Conservation (phyloP, 2,329 filamentous ascomycete genomes). For the Hyphodiscus sp. region DNA sequence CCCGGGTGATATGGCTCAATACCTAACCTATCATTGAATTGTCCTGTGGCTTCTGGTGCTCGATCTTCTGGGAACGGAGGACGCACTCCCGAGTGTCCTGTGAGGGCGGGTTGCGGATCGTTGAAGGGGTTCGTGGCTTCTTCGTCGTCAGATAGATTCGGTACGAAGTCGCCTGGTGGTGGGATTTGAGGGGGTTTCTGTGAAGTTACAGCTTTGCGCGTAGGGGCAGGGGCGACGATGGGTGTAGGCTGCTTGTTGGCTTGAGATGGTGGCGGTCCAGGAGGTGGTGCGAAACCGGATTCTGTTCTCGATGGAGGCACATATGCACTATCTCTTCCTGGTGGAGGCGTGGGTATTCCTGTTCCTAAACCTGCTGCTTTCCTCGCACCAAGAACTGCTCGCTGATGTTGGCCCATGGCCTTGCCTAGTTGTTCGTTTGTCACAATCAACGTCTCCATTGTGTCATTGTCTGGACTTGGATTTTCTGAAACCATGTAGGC, state of each 20-base stretch:
- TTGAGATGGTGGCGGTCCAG: slow-evolving; percentile 14
- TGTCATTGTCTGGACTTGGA: slow-evolving; percentile 83
- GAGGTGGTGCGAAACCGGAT: slow-evolving; percentile 16
- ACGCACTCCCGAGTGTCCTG: background rate
- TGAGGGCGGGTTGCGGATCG: slow-evolving; percentile 15
- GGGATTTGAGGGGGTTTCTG: slow-evolving; percentile 17
- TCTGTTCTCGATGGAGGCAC: slow-evolving; percentile 19
- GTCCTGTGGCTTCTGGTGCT: slow-evolving; percentile 14
- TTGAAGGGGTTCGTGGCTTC: slow-evolving; percentile 25
- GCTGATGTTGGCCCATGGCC: slow-evolving; percentile 77
- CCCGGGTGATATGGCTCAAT: slow-evolving; percentile 32
- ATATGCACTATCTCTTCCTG: slow-evolving; percentile 1
- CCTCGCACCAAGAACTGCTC: slow-evolving; percentile 61
- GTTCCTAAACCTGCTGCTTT: slow-evolving; percentile 44
- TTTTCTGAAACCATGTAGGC: slow-evolving; percentile 75
- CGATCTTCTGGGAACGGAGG: slow-evolving; percentile 12
- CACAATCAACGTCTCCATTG: slow-evolving; percentile 87
- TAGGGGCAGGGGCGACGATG: slow-evolving; percentile 1
- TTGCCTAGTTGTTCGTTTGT: slow-evolving; percentile 87
- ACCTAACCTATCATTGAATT: slow-evolving; percentile 26
- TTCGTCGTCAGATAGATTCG: slow-evolving; percentile 19
- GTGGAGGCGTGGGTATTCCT: slow-evolving; percentile 2
- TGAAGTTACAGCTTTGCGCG: slow-evolving; percentile 3
- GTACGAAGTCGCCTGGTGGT: slow-evolving; percentile 24
- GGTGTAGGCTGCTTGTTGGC: background rate